Evolutionary conservation across 495 filamentous ascomycete genomes (phyloP).

Genomic region (Neurospora sp.): DNA sequence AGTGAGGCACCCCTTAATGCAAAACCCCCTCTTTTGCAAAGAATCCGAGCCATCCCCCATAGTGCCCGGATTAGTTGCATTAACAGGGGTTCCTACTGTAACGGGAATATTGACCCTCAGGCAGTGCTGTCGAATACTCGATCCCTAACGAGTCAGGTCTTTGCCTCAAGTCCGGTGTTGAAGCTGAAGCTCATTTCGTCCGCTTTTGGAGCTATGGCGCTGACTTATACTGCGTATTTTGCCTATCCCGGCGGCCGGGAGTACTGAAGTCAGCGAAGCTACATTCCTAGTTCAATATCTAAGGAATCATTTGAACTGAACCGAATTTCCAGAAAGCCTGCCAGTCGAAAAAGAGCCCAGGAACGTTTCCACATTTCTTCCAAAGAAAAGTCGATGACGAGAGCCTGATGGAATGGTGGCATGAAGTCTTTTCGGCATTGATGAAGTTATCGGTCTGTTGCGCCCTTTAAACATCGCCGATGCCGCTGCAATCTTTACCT

Average conservation of each 20-base stretch:
- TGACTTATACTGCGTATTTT: background rate
- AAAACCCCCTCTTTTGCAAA: too few species aligned
- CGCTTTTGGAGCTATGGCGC: background rate
- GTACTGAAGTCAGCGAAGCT: background rate
- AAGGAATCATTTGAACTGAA: background rate
- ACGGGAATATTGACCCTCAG: background rate
- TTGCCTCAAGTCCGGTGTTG: background rate
- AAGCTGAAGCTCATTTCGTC: background rate
- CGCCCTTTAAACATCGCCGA: background rate
- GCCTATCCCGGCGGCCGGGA: background rate
- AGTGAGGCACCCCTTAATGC: too few species aligned
- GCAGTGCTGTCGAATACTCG: background rate
- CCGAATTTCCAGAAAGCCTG: background rate
- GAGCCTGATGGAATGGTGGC: background rate
- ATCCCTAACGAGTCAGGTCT: background rate
- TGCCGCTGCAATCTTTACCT: background rate
- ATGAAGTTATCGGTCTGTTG: background rate
- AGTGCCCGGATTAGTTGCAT: too few species aligned
- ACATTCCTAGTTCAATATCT: background rate
- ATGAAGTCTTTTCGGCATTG: background rate
- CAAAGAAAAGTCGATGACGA: background rate
- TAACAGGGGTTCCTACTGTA: too few species aligned
- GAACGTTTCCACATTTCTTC: background rate
- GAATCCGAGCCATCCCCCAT: too few species aligned
- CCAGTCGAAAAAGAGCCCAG: background rate